Evolutionary conservation across 23 red algal genomes (phyloP).

Genomic region (Gracilariopsis chorda): DNA sequence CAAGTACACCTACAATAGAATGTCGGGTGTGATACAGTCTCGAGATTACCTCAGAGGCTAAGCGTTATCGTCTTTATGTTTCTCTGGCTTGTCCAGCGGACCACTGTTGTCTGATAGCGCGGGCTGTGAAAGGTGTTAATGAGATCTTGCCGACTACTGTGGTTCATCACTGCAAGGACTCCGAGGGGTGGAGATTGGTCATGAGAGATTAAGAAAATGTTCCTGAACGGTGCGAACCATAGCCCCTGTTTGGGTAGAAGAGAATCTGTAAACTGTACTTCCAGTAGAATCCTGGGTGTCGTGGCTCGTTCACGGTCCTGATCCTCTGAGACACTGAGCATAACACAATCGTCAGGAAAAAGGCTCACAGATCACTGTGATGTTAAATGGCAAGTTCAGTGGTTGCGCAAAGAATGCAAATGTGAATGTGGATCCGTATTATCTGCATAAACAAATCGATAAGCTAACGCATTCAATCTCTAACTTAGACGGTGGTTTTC

Average conservation of each 20-base stretch:
- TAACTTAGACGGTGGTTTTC: constrained; percentile 86
- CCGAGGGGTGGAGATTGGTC: constrained; percentile 79
- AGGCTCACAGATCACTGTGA: constrained; percentile 78
- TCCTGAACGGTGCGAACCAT: constrained; percentile 62
- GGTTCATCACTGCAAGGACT: constrained; percentile 81
- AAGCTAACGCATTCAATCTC: constrained; percentile 69
- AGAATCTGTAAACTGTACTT: constrained; percentile 77
- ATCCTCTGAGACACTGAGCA: constrained; percentile 90
- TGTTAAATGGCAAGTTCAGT: constrained; percentile 80
- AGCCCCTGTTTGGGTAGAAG: constrained; percentile 64
- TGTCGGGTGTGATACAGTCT: not conserved
- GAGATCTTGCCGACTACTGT: constrained; percentile 58
- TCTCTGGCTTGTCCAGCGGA: constrained; percentile 90
- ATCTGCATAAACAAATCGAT: constrained; percentile 35
- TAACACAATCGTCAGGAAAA: constrained; percentile 89
- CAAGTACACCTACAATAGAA: not conserved
- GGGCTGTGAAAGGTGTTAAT: constrained; percentile 77
- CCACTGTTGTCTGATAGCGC: constrained; percentile 58
- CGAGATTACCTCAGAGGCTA: constrained; percentile 31
- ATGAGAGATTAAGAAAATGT: constrained; percentile 20
- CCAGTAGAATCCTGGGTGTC: constrained; percentile 72
- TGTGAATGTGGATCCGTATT: constrained; percentile 62
- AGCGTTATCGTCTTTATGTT: constrained; percentile 76
- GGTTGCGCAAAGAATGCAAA: constrained; percentile 69
- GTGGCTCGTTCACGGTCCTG: constrained; percentile 84